Conservation (phyloP, 106 monocot species). For the Platanthera guangdongensis region DNA sequence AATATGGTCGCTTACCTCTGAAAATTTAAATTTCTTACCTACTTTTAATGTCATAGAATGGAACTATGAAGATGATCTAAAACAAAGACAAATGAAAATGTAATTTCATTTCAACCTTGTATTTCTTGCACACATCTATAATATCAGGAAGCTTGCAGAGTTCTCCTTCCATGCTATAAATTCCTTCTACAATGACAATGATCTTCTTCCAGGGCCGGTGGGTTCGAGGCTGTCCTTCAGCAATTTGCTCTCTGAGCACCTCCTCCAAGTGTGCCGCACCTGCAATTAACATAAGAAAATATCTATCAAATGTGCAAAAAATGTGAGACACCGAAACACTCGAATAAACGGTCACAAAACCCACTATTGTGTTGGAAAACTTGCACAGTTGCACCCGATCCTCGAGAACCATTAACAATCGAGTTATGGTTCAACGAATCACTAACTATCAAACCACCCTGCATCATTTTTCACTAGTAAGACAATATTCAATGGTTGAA, state of each 20-base stretch:
- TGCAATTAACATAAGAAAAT: conserved; percentile 16
- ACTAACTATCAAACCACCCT: conserved; percentile 93
- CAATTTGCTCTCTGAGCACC: conserved; percentile 90
- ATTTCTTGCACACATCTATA: conserved; percentile 94
- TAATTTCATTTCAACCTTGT: conserved; percentile 48
- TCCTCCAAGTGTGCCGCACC: conserved; percentile 93
- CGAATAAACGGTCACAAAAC: conserved; percentile 4
- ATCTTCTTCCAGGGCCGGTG: conserved; percentile 98
- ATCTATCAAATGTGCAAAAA: not conserved
- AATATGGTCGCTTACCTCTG: too few species aligned
- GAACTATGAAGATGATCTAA: not conserved
- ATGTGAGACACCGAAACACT: not conserved
- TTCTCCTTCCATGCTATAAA: conserved; percentile 99
- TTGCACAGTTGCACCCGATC: conserved; percentile 85
- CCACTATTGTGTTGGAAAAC: conserved; percentile 97
- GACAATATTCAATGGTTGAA: not conserved
- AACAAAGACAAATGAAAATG: not conserved
- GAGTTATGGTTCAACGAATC: conserved; percentile 98
- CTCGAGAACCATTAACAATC: conserved; percentile 95
- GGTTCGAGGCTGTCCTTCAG: conserved; percentile 87
- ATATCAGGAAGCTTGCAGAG: conserved; percentile 97
- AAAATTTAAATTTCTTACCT: too few species aligned
- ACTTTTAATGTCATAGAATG: too few species aligned
- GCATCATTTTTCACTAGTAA: not conserved
- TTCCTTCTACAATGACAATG: conserved; percentile 93